Evolutionary conservation across 257 asterid species (phyloP).

Genomic region (Solanum pimpinellifolium): DNA sequence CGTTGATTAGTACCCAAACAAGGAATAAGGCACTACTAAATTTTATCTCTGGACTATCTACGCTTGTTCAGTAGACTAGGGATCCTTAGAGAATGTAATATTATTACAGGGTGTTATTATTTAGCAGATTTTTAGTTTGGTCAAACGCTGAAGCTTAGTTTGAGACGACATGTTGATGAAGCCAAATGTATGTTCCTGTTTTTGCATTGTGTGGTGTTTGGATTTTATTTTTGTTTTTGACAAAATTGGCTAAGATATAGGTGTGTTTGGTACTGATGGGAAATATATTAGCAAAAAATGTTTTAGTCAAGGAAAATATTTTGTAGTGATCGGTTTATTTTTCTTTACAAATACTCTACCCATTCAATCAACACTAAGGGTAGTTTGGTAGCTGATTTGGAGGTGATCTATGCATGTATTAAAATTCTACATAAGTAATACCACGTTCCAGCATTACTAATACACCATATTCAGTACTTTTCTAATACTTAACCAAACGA

Average conservation of each 20-base stretch:
- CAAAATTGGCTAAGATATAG: not conserved
- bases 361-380: not conserved
- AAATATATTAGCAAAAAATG: not conserved
- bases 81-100: not conserved
- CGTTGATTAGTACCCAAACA: not conserved
- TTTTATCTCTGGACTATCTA: not conserved
- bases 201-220: not conserved
- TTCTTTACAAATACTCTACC: not conserved
- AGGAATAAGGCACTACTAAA: not conserved
- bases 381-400: not conserved
- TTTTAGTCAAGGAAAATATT: not conserved
- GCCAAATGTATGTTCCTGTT: not conserved
- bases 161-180: not conserved
- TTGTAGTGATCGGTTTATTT: not conserved
- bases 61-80: not conserved
- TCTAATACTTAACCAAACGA: not conserved
- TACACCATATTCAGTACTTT: not conserved
- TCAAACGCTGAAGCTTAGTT: not conserved
- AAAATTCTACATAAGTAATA: not conserved
- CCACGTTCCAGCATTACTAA: not conserved
- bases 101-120: not conserved
- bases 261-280: not conserved
- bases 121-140: not conserved
- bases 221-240: not conserved
- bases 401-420: not conserved